Conservation (phyloP, 2,329 filamentous ascomycete genomes). For the Emmonsia crescens region DNA sequence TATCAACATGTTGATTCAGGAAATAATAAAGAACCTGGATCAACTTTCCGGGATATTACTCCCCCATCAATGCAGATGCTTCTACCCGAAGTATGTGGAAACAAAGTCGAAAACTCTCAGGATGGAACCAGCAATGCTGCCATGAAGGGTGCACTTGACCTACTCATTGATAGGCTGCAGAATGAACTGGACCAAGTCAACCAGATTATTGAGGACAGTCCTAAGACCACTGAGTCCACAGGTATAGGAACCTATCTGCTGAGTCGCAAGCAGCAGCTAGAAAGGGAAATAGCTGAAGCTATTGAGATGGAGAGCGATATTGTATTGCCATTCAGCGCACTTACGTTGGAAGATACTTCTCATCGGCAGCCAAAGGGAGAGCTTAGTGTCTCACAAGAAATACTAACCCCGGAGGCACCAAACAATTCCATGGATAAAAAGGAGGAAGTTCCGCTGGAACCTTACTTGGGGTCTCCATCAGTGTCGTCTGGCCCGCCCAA, state of each 20-base stretch:
- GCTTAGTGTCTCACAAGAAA: background rate
- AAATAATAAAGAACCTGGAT: background rate
- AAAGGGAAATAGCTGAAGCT: background rate
- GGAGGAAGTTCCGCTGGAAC: background rate
- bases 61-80: background rate
- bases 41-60: background rate
- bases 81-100: background rate
- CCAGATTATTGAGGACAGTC: background rate
- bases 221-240: background rate
- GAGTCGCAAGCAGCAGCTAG: background rate
- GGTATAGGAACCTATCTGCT: background rate
- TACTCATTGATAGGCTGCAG: background rate
- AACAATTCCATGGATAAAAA: background rate
- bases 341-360: background rate
- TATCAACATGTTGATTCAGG: background rate
- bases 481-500: background rate
- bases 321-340: background rate
- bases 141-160: background rate
- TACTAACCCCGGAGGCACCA: background rate
- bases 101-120: too few relatives aligned
- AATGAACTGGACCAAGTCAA: background rate
- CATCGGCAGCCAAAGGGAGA: background rate
- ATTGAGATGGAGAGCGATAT: constrained; percentile 1
- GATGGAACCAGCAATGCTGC: background rate
- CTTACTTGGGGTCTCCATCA: background rate